Percentiles rank a stretch among this genome's conserved stretches.
Evolutionary conservation across 2,329 filamentous ascomycete species (phyloP).

Genomic region (Ophiostoma sp.): DNA sequence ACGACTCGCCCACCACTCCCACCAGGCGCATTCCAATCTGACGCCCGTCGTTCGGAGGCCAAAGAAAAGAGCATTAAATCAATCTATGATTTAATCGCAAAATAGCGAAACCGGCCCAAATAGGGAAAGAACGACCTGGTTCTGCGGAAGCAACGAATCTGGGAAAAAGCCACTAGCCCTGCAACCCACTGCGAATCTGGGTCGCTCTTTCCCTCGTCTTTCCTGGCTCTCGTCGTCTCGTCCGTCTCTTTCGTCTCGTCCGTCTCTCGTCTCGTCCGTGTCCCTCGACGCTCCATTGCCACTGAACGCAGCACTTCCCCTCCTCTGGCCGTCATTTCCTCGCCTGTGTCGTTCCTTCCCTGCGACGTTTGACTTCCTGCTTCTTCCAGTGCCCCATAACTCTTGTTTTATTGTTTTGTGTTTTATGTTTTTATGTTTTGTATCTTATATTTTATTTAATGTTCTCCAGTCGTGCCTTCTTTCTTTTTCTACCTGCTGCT

Average conservation of each 20-base stretch:
- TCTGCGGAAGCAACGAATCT: constrained; percentile 15
- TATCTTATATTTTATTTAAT: background rate
- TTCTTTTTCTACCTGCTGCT: constrained; percentile 8
- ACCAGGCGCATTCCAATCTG: constrained; percentile 16
- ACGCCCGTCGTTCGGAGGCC: constrained; percentile 19
- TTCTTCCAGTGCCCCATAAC: constrained; percentile 1
- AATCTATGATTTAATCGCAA: background rate
- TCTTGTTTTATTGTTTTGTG: background rate
- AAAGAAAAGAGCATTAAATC: background rate
- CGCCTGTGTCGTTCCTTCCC: constrained; percentile 12
- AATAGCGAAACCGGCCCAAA: background rate
- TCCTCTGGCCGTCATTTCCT: background rate
- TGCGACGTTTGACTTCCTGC: background rate
- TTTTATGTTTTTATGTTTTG: background rate
- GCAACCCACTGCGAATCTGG: constrained; percentile 7
- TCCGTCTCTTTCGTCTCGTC: background rate
- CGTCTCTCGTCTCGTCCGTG: background rate
- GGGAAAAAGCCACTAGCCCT: constrained; percentile 13
- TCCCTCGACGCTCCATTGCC: too few relatives aligned
- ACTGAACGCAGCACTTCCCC: background rate
- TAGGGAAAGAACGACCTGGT: constrained; percentile 9
- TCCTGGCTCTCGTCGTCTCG: background rate
- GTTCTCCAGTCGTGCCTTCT: constrained; percentile 11
- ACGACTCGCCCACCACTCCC: constrained; percentile 3
- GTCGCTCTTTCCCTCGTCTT: constrained; percentile 12